Evolutionary conservation across 352 stramenopile species (phyloP).

Genomic region (Globisporangium barbulae): DNA sequence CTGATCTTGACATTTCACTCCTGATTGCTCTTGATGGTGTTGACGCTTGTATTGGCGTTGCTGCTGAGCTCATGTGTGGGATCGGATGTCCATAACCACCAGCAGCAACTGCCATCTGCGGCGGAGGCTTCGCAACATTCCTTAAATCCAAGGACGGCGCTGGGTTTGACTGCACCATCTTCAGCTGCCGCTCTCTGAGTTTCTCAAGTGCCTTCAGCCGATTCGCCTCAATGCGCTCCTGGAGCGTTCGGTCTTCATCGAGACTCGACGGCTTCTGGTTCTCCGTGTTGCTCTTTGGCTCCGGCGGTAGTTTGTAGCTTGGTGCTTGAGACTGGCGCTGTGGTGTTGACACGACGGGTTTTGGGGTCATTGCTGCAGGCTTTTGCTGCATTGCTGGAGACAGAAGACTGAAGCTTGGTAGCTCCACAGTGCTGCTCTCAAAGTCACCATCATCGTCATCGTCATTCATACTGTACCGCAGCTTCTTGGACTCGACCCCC

Average conservation of each 20-base stretch:
- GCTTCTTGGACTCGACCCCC: conserved; percentile 3
- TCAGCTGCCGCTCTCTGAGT: conserved; percentile 38
- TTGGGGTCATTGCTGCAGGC: neutral
- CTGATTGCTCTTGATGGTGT: neutral
- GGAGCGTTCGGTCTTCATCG: conserved; percentile 21
- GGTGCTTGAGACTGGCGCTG: neutral
- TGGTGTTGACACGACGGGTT: neutral
- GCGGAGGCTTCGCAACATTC: neutral
- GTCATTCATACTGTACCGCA: conserved; percentile 1
- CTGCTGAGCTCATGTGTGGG: neutral
- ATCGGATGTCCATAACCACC: neutral
- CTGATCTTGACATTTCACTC: neutral
- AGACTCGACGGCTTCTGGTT: neutral
- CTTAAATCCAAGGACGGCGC: neutral
- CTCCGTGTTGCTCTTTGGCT: neutral
- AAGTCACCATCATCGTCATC: conserved; percentile 17
- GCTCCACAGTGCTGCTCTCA: conserved; percentile 2
- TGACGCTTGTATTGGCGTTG: neutral
- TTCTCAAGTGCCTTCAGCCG: conserved; percentile 55
- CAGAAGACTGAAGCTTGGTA: conserved; percentile 15
- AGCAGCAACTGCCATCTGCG: neutral
- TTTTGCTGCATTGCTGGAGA: neutral
- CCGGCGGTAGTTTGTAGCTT: neutral
- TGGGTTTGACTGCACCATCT: conserved; percentile 14
- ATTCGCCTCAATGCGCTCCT: conserved; percentile 69